Evolutionary conservation across 306 rosid species (phyloP).

Genomic region (Trifolium subterraneum): DNA sequence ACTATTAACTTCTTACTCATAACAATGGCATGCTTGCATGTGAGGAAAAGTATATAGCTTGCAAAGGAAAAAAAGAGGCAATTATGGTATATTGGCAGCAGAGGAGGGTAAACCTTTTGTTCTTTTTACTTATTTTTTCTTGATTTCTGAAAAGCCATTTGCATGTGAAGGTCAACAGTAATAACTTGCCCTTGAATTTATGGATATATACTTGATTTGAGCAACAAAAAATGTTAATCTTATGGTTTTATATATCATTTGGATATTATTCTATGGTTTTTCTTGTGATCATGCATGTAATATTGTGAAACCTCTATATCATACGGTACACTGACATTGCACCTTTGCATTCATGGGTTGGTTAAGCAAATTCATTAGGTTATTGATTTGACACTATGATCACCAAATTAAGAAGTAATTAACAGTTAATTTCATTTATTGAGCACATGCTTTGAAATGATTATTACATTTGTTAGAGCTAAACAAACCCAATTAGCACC

Average conservation of each 20-base stretch:
- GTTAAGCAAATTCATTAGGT: constrained; percentile 41
- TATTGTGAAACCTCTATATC: constrained; percentile 1
- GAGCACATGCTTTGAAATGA: constrained; percentile 28
- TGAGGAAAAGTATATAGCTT: constrained; percentile 41
- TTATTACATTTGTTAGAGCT: constrained; percentile 27
- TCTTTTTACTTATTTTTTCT: constrained; percentile 8
- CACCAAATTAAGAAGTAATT: constrained; percentile 32
- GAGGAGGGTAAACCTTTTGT: constrained; percentile 15
- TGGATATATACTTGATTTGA: not conserved
- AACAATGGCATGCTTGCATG: constrained; percentile 35
- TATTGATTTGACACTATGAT: constrained; percentile 37
- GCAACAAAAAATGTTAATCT: not conserved
- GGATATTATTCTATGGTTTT: constrained; percentile 3
- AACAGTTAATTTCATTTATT: constrained; percentile 25
- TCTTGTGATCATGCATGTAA: constrained; percentile 13
- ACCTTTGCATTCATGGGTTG: constrained; percentile 29
- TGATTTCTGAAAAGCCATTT: constrained; percentile 35
- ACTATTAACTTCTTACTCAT: not conserved
- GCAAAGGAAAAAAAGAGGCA: constrained; percentile 35
- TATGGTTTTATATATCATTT: constrained; percentile 22
- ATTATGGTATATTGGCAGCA: constrained; percentile 17
- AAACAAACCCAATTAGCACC: constrained; percentile 35
- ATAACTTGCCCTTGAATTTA: constrained; percentile 6
- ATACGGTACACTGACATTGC: constrained; percentile 30
- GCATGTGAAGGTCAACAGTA: constrained; percentile 30